Evolutionary conservation across 2,329 filamentous ascomycete species (phyloP).

Genomic region (Alternaria gaisen): DNA sequence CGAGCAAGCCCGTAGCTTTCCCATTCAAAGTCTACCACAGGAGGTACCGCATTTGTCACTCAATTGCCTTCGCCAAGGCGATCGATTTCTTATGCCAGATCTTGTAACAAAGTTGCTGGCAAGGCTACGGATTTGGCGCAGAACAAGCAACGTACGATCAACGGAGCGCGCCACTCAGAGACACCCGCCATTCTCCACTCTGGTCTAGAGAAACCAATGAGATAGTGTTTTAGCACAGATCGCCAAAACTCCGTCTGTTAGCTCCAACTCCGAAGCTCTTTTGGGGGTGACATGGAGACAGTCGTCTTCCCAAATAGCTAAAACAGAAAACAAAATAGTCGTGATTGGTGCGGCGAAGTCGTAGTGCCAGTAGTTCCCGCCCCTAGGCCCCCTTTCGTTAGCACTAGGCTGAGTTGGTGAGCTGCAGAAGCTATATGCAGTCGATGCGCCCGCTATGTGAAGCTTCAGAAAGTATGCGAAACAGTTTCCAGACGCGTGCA

Average conservation of each 20-base stretch:
- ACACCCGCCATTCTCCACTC: background rate
- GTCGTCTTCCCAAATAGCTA: slow-evolving; percentile 2
- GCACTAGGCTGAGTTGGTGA: background rate
- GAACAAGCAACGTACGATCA: slow-evolving; percentile 1
- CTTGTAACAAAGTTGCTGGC: background rate
- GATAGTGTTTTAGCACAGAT: background rate
- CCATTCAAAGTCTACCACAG: background rate
- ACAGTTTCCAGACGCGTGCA: background rate
- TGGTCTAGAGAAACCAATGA: background rate
- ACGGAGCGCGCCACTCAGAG: background rate
- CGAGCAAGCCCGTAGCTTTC: background rate
- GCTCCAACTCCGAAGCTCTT: background rate
- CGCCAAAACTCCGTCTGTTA: background rate
- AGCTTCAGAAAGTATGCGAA: slow-evolving; percentile 2
- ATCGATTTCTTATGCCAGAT: background rate
- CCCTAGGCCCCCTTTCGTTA: background rate
- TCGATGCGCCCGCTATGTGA: slow-evolving; percentile 5
- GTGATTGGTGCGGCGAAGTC: background rate
- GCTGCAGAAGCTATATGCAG: slow-evolving; percentile 1
- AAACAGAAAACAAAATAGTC: slow-evolving; percentile 8
- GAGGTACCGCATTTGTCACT: background rate
- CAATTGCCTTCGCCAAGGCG: background rate
- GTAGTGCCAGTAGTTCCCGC: background rate
- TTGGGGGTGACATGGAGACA: background rate
- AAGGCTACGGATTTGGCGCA: background rate